phyloP scores from a whole-genome alignment of 2,329 filamentous ascomycete species.

The Calonectria henricotiae region DNA sequence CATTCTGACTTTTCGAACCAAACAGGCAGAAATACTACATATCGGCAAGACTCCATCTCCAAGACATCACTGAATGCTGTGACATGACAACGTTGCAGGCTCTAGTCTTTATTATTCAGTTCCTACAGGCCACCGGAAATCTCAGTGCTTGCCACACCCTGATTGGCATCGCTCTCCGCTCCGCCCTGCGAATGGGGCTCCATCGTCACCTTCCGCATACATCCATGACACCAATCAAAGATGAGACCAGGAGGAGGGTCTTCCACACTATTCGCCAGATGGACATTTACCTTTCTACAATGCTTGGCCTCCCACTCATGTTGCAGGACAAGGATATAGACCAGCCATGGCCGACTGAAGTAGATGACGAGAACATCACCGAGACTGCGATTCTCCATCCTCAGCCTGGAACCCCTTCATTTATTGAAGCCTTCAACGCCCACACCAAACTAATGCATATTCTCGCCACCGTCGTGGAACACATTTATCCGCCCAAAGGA shows the following conservation, averaged over 20 bases:
- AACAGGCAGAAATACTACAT: conserved; percentile 6
- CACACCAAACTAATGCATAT: neutral
- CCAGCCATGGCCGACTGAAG: neutral
- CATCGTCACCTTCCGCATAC: conserved; percentile 1
- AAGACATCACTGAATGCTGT: conserved; percentile 5
- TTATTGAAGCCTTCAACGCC: neutral
- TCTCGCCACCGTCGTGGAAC: conserved; percentile 1
- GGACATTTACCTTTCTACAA: neutral
- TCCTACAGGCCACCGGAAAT: conserved; percentile 4
- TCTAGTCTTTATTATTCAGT: neutral
- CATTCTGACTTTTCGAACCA: neutral
- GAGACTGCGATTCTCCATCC: neutral
- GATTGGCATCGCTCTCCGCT: conserved; percentile 3
- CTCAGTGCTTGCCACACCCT: neutral
- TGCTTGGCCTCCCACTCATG: neutral
- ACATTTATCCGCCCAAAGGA: neutral
- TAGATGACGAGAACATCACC: neutral
- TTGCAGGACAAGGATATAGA: conserved; percentile 2
- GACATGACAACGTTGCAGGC: conserved; percentile 8
- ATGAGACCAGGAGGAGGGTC: conserved; percentile 4
- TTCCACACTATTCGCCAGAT: conserved; percentile 1
- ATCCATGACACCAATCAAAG: conserved; percentile 1
- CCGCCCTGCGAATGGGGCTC: neutral
- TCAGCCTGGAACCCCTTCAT: neutral
- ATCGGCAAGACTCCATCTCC: conserved; percentile 4